phyloP scores from a whole-genome alignment of 441 rosid species.

The Syzygium syzygioides region DNA sequence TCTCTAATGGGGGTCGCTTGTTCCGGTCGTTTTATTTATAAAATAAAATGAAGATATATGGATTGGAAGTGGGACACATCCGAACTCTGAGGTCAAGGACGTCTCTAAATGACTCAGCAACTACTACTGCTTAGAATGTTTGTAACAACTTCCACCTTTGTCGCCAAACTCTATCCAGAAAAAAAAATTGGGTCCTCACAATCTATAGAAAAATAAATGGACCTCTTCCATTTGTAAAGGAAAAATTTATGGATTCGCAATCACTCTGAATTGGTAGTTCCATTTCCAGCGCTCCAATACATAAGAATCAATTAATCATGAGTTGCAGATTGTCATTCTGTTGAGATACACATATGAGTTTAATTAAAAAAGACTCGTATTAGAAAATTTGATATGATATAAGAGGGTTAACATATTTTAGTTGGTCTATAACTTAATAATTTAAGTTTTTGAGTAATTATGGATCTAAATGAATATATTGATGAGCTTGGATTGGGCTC shows the following conservation, averaged over 20 bases:
- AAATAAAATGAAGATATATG: background rate
- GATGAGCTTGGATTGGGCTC: background rate
- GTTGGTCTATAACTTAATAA: fast-evolving
- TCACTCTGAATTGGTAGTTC: background rate
- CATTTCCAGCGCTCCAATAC: background rate
- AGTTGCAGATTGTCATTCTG: fast-evolving
- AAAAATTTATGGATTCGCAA: background rate
- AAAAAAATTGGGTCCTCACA: background rate
- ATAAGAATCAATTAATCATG: fast-evolving
- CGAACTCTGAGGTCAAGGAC: background rate
- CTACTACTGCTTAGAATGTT: background rate
- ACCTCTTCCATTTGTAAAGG: background rate
- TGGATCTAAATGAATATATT: background rate
- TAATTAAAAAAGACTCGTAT: fast-evolving
- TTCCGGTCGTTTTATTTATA: background rate
- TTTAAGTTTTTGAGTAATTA: background rate
- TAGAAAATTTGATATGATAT: background rate
- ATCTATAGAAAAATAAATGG: background rate
- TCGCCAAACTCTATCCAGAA: background rate
- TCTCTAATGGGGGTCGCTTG: background rate
- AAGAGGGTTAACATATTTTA: background rate
- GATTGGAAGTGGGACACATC: background rate
- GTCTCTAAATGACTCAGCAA: background rate
- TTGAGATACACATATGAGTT: background rate
- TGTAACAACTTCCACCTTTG: background rate